phyloP scores from a whole-genome alignment of 768 basidiomycete genomes.

The Paxillus involutus region DNA sequence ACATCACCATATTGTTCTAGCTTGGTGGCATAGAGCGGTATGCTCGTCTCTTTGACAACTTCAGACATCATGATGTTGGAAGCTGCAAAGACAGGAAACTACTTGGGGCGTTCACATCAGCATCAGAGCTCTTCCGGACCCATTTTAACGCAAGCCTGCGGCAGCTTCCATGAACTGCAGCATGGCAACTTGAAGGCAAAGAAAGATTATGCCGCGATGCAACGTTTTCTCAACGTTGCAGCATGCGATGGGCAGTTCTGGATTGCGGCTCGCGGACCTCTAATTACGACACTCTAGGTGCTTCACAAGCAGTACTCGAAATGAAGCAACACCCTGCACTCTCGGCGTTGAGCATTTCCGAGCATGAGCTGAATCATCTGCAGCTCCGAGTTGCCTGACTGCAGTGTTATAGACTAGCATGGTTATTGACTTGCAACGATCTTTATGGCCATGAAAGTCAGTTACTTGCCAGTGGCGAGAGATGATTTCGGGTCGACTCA shows the following conservation, averaged over 20 bases:
- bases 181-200: slow-evolving; percentile 9
- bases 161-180: slow-evolving; percentile 5
- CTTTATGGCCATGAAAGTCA: not conserved
- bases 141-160: slow-evolving; percentile 13
- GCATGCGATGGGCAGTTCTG: slow-evolving; percentile 16
- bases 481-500: not conserved
- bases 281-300: slow-evolving; percentile 2
- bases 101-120: not conserved
- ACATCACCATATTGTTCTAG: slow-evolving; percentile 29
- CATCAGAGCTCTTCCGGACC: not conserved
- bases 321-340: not conserved
- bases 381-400: not conserved
- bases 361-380: no score
- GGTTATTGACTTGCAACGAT: not conserved
- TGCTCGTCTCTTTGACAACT: slow-evolving; percentile 21
- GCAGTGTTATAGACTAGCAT: not conserved
- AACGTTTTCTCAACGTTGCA: slow-evolving; percentile 34
- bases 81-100: not conserved
- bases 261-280: slow-evolving; percentile 10
- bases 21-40: slow-evolving; percentile 22
- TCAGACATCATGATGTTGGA: slow-evolving; percentile 9
- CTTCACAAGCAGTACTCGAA: not conserved
- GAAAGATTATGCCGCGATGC: slow-evolving; percentile 15
- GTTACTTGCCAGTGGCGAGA: not conserved
- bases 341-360: not conserved